Evolutionary conservation across 768 basidiomycete species (phyloP).

Genomic region (Podaxis carcinomalis): DNA sequence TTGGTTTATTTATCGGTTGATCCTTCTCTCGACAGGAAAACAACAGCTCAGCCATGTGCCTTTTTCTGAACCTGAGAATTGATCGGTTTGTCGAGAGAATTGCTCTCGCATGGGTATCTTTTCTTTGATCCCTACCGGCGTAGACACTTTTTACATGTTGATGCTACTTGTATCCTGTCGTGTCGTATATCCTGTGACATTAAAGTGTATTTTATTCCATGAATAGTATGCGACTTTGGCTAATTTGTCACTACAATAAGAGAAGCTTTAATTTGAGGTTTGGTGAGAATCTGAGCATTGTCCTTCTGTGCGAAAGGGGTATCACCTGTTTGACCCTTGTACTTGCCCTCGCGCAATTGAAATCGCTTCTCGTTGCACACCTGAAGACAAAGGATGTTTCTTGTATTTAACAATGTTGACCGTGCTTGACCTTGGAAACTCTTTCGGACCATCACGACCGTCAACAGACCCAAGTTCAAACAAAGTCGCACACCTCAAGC

Average conservation of each 20-base stretch:
- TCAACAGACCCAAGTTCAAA: not conserved
- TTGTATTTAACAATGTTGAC: not conserved
- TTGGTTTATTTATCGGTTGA: slow-evolving; percentile 42
- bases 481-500: slow-evolving; percentile 11
- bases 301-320: not conserved
- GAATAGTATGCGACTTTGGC: slow-evolving; percentile 27
- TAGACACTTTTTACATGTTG: slow-evolving; percentile 12
- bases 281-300: not conserved
- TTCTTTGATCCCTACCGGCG: not conserved
- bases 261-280: not conserved
- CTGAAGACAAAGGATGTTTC: not conserved
- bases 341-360: not conserved
- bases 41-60: not conserved
- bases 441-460: not conserved
- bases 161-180: slow-evolving; percentile 28
- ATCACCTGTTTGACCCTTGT: not conserved
- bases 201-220: slow-evolving; percentile 34
- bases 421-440: not conserved
- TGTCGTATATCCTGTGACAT: slow-evolving; percentile 30
- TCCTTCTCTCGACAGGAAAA: slow-evolving; percentile 27
- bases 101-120: not conserved
- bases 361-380: not conserved
- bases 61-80: slow-evolving; percentile 14
- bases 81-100: not conserved
- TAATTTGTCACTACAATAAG: slow-evolving; percentile 12